Evolutionary conservation across 2,329 filamentous ascomycete species (phyloP).

Genomic region (Fusarium devonianum): DNA sequence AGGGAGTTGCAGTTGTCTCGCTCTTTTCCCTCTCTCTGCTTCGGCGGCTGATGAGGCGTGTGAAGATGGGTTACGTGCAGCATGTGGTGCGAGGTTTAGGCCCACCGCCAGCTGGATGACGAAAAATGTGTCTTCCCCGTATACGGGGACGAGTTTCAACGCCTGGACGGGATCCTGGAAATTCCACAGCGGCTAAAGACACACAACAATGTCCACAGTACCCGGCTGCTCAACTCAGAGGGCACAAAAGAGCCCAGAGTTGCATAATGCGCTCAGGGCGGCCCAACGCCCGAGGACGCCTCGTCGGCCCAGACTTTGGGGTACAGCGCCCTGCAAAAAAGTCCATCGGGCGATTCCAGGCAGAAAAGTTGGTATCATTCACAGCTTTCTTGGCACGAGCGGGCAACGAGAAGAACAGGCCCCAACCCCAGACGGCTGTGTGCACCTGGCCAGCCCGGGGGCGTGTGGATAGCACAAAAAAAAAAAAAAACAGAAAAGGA

Average conservation of each 20-base stretch:
- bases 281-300: conserved; percentile 4
- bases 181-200: neutral
- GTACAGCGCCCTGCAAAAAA: conserved; percentile 10
- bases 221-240: no score
- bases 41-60: conserved; percentile 3
- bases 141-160: no score
- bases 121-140: no score
- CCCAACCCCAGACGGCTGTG: conserved; percentile 15
- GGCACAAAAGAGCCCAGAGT: no score
- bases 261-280: no score
- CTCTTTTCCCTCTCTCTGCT: conserved; percentile 9
- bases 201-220: conserved; percentile 6
- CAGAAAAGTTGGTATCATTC: no score
- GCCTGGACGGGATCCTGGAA: neutral
- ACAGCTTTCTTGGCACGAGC: no score
- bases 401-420: no score
- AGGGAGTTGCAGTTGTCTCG: conserved; percentile 1
- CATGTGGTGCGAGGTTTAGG: conserved; percentile 6
- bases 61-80: conserved; percentile 4
- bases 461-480: conserved; percentile 25
- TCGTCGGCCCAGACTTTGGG: conserved; percentile 17
- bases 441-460: conserved; percentile 20
- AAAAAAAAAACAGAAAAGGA: conserved; percentile 16
- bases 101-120: no score
- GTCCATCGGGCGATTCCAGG: conserved; percentile 27